Conservation (phyloP, 2,329 filamentous ascomycete genomes). For the Fusarium zealandicum region DNA sequence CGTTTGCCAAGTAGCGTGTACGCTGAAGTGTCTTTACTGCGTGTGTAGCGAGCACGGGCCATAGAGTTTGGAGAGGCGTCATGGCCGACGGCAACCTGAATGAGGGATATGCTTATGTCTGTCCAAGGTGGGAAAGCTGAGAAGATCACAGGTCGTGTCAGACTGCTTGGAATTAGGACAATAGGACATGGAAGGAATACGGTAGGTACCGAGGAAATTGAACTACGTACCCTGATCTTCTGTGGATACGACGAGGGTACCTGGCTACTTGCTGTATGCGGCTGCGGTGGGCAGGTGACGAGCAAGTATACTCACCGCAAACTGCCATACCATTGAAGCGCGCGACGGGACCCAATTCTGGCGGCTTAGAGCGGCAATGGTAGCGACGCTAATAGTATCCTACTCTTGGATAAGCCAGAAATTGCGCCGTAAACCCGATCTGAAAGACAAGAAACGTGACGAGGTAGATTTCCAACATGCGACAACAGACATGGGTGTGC, state of each 20-base stretch:
- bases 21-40: conserved; percentile 11
- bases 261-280: conserved; percentile 14
- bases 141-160: conserved; percentile 4
- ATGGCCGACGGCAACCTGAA: conserved; percentile 17
- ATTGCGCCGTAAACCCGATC: conserved; percentile 39
- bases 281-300: conserved; percentile 34
- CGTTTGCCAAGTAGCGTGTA: conserved; percentile 16
- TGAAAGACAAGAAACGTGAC: conserved; percentile 21
- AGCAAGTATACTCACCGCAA: conserved; percentile 32
- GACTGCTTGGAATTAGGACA: conserved; percentile 5
- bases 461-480: conserved; percentile 10
- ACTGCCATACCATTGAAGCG: conserved; percentile 4
- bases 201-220: conserved; percentile 8
- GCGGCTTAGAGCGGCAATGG: conserved; percentile 44
- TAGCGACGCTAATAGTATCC: conserved; percentile 36
- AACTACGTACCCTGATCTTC: conserved; percentile 17
- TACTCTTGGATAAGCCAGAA: conserved; percentile 28
- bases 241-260: conserved; percentile 39
- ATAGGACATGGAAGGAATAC: background rate
- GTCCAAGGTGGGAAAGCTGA: background rate
- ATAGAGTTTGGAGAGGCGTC: conserved; percentile 23
- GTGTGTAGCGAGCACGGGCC: conserved; percentile 4
- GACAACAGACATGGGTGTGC: conserved; percentile 15
- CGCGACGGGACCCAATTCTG: conserved; percentile 26
- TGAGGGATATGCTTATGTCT: conserved; percentile 6